A percentile compares a stretch with the other conserved stretches of the same genome.
Evolutionary conservation across 2,329 filamentous ascomycete species (phyloP).

Genomic region (Trichoderma sp.): DNA sequence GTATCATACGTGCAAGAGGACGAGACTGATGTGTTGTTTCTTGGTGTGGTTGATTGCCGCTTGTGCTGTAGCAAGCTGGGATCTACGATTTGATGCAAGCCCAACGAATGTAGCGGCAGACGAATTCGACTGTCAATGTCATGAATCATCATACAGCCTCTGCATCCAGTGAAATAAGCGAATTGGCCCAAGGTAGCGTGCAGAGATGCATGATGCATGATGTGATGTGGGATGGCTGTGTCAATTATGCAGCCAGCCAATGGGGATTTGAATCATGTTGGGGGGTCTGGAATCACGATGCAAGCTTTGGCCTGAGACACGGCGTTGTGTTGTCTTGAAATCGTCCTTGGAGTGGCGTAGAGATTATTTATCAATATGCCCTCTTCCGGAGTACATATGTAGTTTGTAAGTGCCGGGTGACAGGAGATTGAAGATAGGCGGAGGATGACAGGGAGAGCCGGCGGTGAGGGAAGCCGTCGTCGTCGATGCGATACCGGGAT

Average conservation of each 20-base stretch:
- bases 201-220: conserved; percentile 8
- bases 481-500: not conserved
- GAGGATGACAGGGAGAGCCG: conserved; percentile 17
- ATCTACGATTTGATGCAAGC: not conserved
- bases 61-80: not conserved
- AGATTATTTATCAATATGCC: not conserved
- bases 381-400: not conserved
- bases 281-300: not conserved
- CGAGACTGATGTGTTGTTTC: not conserved
- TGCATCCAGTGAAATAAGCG: not conserved
- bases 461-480: conserved; percentile 5
- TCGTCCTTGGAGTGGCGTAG: not conserved
- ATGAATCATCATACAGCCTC: not conserved
- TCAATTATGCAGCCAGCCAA: not conserved
- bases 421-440: not conserved
- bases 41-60: not conserved
- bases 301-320: not conserved
- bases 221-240: not conserved
- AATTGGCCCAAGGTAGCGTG: not conserved
- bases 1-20: not conserved
- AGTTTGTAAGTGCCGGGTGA: not conserved
- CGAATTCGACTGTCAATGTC: not conserved
- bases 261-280: not conserved
- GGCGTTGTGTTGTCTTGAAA: not conserved
- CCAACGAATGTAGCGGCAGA: not conserved